Evolutionary conservation across 495 filamentous ascomycete genomes (phyloP).

Genomic region (Clohesyomyces aquaticus): DNA sequence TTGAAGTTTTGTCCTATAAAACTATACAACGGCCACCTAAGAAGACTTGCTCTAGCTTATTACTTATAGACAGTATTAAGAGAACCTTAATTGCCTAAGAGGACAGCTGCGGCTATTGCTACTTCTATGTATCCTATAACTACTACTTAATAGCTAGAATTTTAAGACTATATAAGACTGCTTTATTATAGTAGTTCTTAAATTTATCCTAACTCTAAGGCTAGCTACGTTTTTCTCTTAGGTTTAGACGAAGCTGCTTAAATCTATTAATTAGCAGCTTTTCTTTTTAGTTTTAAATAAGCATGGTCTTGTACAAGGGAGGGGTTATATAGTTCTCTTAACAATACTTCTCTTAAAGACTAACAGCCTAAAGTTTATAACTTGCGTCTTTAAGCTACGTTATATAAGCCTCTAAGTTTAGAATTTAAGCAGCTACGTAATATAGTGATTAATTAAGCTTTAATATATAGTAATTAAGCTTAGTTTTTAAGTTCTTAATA

Average conservation of each 20-base stretch:
- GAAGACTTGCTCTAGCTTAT: conserved; percentile 1
- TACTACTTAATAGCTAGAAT: neutral
- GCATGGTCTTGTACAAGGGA: neutral
- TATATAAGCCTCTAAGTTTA: neutral
- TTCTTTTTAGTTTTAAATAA: neutral
- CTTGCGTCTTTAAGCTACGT: neutral
- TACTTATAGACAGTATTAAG: neutral
- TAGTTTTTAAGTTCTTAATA: neutral
- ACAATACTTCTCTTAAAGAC: neutral
- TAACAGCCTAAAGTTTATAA: neutral
- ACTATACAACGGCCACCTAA: neutral
- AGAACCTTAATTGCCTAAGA: conserved; percentile 1
- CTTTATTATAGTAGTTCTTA: conserved; percentile 9
- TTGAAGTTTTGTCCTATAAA: neutral
- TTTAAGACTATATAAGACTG: neutral
- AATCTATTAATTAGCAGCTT: neutral
- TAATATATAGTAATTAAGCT: neutral
- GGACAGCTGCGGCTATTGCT: neutral
- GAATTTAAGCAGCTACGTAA: neutral
- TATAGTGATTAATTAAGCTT: neutral
- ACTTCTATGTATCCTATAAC: neutral
- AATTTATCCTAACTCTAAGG: conserved; percentile 3
- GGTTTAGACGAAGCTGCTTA: conserved; percentile 1
- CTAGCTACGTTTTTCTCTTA: conserved; percentile 21
- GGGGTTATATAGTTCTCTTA: neutral